Conservation (phyloP, 2,329 filamentous ascomycete genomes). For the Pseudogymnoascus sp. region DNA sequence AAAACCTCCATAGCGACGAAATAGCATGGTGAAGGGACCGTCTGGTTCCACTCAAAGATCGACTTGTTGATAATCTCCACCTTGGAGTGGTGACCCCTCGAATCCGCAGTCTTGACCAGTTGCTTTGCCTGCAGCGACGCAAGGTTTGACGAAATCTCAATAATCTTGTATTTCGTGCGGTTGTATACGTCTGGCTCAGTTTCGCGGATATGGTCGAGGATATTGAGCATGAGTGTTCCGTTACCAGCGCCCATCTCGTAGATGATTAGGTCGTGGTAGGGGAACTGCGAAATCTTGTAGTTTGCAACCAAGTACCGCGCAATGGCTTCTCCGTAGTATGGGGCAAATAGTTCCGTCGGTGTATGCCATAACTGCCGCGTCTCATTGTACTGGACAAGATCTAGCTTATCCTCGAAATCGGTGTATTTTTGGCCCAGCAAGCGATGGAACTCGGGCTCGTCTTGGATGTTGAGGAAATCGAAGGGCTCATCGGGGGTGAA, state of each 20-base stretch:
- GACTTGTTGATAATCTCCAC: constrained; percentile 93
- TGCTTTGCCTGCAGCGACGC: constrained; percentile 69
- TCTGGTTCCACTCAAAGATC: constrained; percentile 86
- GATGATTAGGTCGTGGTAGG: constrained; percentile 93
- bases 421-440: constrained; percentile 72
- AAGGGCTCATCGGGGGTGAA: constrained; percentile 91
- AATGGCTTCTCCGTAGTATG: constrained; percentile 94
- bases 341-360: constrained; percentile 91
- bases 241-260: constrained; percentile 99
- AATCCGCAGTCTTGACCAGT: constrained; percentile 55
- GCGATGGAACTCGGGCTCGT: constrained; percentile 77
- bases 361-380: constrained; percentile 96
- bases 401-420: constrained; percentile 82
- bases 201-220: constrained; percentile 90
- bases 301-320: constrained; percentile 94
- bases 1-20: constrained; percentile 97
- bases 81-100: constrained; percentile 68
- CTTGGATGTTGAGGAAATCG: constrained; percentile 69
- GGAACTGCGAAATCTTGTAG: constrained; percentile 88
- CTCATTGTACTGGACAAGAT: constrained; percentile 56
- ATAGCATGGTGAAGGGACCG: constrained; percentile 89
- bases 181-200: constrained; percentile 87
- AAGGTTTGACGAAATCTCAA: constrained; percentile 82
- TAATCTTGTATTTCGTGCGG: constrained; percentile 87
- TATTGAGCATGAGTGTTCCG: constrained; percentile 95